Base-by-base conservation (phyloP, 2,329 filamentous ascomycete genomes). In the Juglanconis juglandina region DNA sequence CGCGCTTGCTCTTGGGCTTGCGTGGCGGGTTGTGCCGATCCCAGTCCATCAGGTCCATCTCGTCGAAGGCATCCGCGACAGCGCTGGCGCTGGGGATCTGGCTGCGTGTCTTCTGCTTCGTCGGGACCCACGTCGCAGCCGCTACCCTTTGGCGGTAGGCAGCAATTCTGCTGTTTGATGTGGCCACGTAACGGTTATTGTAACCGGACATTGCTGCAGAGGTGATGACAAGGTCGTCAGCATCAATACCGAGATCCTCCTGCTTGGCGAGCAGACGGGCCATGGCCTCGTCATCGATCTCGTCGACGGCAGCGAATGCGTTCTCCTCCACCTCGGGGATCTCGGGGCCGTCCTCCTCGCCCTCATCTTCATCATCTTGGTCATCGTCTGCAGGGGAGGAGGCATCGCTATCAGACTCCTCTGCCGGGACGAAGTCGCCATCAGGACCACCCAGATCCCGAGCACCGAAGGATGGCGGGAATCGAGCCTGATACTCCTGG, bases 11-110 rank as follows among this genome's bases (percentile, higher is more conserved):
- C 71, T 90, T 91, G 65, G 82, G 78, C 68, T 85, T 88, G 63
- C 81, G 85, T 49, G 73, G 72, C 58, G 80, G 83, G 5, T 92
- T 72, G 56, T 86, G 91, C 33, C 87, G 81, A 14, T 90, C 83
- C 75, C 90, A 91, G 68, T 96, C 91, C 88, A 95, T 94, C 49
- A 96, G 79, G 69, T 96, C 92, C 64, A 96, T 88, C 8, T 86
- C 89, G 62, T 88, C 86, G 63, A 86, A 83, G 2, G 74, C 75
- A 59, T 87, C 72, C 9, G 76, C 74, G 64, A 79, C 72, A 39
- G 73, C 68, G 30, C 72, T 72, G 35, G 78, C 77, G 59, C 71
- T 78, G 7, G 74, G 73, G 56, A 73, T 51, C 30, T 49, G 35
- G 35, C 50, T 51, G 47, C 48, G 56, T 9, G 32, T 37, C 3